phyloP scores from a whole-genome alignment of 768 basidiomycete genomes.

The Boletus rubropictus region DNA sequence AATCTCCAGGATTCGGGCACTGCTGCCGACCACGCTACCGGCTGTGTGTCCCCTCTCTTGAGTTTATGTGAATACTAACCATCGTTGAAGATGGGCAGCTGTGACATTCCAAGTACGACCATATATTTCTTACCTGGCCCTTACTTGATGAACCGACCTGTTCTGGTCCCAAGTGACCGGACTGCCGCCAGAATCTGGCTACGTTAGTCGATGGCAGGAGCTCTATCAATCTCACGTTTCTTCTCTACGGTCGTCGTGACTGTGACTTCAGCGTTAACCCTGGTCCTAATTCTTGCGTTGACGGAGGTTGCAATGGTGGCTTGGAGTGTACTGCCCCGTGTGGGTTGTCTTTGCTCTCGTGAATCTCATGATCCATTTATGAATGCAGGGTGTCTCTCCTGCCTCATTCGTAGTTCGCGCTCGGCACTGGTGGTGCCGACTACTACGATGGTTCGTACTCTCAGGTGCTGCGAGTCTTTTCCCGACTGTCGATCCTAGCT shows the following conservation, averaged over 20 bases:
- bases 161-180: conserved; percentile 57
- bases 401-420: conserved; percentile 66
- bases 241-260: conserved; percentile 42
- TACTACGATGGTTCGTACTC: conserved; percentile 52
- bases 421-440: conserved; percentile 42
- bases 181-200: conserved; percentile 63
- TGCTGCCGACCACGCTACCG: conserved; percentile 38
- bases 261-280: conserved; percentile 54
- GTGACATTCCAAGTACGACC: conserved; percentile 25
- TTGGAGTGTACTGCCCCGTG: conserved; percentile 49
- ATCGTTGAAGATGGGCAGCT: conserved; percentile 31
- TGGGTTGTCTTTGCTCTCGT: not conserved
- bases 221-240: not conserved
- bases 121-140: not conserved
- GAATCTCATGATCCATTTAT: not conserved
- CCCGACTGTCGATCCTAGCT: conserved; percentile 31
- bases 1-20: conserved; percentile 53
- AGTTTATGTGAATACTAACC: not conserved
- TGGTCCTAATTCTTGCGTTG: conserved; percentile 51
- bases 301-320: conserved; percentile 68
- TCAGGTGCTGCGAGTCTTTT: not conserved
- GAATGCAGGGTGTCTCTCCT: conserved; percentile 54
- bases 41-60: conserved; percentile 32
- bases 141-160: not conserved
- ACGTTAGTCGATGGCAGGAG: not conserved